phyloP scores from a whole-genome alignment of 345 rosid genomes.

The Eutrema heterophyllum region DNA sequence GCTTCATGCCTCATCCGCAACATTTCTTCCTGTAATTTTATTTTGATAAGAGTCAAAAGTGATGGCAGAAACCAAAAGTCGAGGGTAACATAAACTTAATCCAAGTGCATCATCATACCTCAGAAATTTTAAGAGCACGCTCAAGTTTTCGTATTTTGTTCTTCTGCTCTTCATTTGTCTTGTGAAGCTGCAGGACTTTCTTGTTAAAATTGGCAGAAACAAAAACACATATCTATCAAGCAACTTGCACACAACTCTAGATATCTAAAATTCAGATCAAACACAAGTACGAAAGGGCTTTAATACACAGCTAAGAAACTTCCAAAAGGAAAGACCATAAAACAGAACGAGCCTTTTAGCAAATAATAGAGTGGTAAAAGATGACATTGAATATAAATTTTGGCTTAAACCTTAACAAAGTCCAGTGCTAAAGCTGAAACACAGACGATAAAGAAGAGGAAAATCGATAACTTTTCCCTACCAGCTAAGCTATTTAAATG shows the following conservation, averaged over 20 bases:
- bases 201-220: background rate
- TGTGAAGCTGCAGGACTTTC: slow-evolving; percentile 52
- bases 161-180: slow-evolving; percentile 65
- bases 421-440: background rate
- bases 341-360: background rate
- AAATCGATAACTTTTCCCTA: background rate
- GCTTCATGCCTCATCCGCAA: slow-evolving; percentile 75
- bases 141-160: slow-evolving; percentile 71
- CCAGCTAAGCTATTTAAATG: background rate
- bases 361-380: background rate
- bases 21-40: slow-evolving; percentile 62
- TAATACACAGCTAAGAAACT: no score
- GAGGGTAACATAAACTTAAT: background rate
- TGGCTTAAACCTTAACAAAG: background rate
- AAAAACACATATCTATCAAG: background rate
- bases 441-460: background rate
- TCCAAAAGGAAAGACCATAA: background rate
- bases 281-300: background rate
- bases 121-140: slow-evolving; percentile 84
- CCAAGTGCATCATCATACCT: slow-evolving; percentile 44
- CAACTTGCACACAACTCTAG: background rate
- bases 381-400: background rate
- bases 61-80: background rate
- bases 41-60: background rate
- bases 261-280: background rate